Conservation (phyloP, 73 alveolate species). For the Effrenium voratum region DNA sequence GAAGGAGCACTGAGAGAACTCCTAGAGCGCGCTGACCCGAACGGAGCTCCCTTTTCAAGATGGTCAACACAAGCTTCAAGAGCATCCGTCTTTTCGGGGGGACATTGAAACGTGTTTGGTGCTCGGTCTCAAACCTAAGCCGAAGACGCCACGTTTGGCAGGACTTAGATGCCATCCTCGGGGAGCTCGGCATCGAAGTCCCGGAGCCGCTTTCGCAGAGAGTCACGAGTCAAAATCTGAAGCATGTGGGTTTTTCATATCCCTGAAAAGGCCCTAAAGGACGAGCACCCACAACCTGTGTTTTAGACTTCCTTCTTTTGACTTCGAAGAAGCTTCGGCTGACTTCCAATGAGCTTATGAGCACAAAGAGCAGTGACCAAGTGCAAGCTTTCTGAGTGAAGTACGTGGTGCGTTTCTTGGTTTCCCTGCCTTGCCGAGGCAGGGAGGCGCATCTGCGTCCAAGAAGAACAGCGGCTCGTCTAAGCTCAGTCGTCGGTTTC, state of each 20-base stretch:
- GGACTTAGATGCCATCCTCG: slow-evolving; percentile 74
- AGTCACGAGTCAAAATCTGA: neutral
- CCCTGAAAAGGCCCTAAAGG: neutral
- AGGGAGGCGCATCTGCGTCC: slow-evolving; percentile 48
- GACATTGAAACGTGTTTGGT: no score
- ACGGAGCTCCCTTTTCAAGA: no score
- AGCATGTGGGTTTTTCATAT: neutral
- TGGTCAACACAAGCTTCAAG: no score
- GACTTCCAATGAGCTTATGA: neutral
- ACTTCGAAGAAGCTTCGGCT: neutral
- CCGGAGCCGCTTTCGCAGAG: neutral
- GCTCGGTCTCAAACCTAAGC: no score
- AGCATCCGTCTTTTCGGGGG: no score
- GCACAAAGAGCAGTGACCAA: neutral
- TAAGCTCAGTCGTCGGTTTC: no score
- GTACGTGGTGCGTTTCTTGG: neutral
- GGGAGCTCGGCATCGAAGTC: slow-evolving; percentile 56
- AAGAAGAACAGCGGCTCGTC: slow-evolving; percentile 46
- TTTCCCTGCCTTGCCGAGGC: neutral
- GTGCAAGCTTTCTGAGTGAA: neutral
- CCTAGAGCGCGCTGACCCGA: no score
- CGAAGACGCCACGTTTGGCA: no score
- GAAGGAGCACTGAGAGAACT: no score
- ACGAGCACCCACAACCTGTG: neutral
- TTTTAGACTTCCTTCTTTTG: neutral